Evolutionary conservation across 2,329 filamentous ascomycete genomes (phyloP).

Genomic region (Neonectria coccinea): DNA sequence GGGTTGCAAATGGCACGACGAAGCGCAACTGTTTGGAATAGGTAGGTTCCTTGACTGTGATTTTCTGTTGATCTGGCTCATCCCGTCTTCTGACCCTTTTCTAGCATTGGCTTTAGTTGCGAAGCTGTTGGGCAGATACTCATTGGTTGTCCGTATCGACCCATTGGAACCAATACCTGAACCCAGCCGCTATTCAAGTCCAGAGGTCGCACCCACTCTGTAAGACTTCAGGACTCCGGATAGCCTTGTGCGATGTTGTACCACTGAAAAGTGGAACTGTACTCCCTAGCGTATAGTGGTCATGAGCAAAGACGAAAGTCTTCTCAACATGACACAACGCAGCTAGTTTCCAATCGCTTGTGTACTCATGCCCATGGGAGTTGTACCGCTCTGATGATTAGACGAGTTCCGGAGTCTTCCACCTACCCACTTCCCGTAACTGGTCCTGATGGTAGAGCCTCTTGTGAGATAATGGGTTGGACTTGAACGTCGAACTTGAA

Average conservation of each 20-base stretch:
- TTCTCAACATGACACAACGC: neutral
- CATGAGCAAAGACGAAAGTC: neutral
- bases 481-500: neutral
- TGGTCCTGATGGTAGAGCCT: neutral
- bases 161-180: no score
- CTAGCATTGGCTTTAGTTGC: neutral
- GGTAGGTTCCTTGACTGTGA: neutral
- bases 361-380: neutral
- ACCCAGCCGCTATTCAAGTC: neutral
- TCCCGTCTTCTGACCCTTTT: neutral
- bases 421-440: neutral
- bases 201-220: neutral
- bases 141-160: neutral
- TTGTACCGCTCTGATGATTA: neutral
- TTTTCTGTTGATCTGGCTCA: neutral
- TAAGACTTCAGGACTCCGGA: neutral
- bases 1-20: conserved; percentile 7
- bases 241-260: neutral
- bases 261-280: neutral
- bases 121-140: neutral
- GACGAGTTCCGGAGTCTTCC: neutral
- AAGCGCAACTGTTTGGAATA: neutral
- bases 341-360: neutral
- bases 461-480: neutral
- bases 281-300: neutral